phyloP scores from a whole-genome alignment of 768 basidiomycete genomes.

The Pleurotus ostreatus region DNA sequence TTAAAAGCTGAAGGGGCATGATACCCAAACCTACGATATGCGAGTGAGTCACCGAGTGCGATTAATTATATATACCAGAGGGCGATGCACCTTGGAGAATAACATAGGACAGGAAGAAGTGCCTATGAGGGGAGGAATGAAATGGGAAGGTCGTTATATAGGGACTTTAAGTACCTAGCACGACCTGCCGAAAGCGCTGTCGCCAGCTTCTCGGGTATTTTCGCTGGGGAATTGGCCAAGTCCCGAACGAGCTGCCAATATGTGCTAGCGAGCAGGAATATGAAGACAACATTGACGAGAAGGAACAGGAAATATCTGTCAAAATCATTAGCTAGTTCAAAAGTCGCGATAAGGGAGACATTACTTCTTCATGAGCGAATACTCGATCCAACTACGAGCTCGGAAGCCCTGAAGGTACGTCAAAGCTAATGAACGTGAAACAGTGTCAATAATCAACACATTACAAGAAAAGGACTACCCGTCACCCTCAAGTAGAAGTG shows the following conservation, averaged over 20 bases:
- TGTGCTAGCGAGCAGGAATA: constrained; percentile 88
- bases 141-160: background rate
- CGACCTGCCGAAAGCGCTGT: constrained; percentile 72
- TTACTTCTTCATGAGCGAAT: constrained; percentile 88
- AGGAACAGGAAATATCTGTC: constrained; percentile 90
- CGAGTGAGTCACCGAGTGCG: background rate
- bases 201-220: constrained; percentile 92
- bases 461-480: constrained; percentile 1
- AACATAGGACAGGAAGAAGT: constrained; percentile 84
- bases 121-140: constrained; percentile 30
- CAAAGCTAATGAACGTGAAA: constrained; percentile 31
- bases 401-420: constrained; percentile 90
- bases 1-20: constrained; percentile 94
- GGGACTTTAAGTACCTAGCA: constrained; percentile 47
- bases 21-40: constrained; percentile 68
- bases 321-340: constrained; percentile 10
- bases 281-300: constrained; percentile 88
- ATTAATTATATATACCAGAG: background rate
- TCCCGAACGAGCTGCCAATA: constrained; percentile 91
- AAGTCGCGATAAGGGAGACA: constrained; percentile 16
- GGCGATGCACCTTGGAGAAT: constrained; percentile 65
- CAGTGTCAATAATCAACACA: constrained; percentile 10
- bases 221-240: constrained; percentile 88
- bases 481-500: constrained; percentile 85
- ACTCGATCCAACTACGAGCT: constrained; percentile 91